Evolutionary conservation across 768 basidiomycete species (phyloP).

Genomic region (Rhizopogon sp.): DNA sequence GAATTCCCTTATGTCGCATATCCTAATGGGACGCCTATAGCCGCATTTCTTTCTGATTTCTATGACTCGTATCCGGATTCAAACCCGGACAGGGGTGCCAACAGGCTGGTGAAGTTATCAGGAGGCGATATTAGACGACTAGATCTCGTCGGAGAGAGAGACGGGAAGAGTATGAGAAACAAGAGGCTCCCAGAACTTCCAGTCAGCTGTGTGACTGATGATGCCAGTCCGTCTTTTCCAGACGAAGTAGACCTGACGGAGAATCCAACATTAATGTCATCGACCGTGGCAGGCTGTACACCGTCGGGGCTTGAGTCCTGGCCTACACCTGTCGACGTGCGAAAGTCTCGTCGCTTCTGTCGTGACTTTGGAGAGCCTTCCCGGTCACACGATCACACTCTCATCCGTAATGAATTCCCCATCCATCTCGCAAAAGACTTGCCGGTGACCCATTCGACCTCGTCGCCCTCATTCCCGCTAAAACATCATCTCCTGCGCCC

Average conservation of each 20-base stretch:
- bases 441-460: neutral
- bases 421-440: neutral
- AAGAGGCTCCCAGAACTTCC: neutral
- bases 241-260: neutral
- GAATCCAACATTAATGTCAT: neutral
- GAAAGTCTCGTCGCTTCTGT: slow-evolving; percentile 8
- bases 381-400: too few species aligned
- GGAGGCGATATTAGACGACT: neutral
- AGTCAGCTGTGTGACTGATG: neutral
- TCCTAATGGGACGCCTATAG: slow-evolving; percentile 6
- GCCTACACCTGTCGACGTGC: neutral
- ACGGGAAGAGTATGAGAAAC: neutral
- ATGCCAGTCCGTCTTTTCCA: neutral
- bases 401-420: neutral
- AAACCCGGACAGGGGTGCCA: neutral
- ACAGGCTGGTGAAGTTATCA: neutral
- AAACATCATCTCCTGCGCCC: neutral
- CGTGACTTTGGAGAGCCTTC: slow-evolving; percentile 2
- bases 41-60: slow-evolving; percentile 7
- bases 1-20: slow-evolving; percentile 7
- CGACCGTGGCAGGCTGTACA: neutral
- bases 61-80: neutral
- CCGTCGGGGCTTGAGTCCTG: neutral
- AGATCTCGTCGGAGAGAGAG: neutral
- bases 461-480: neutral